Conservation (phyloP, 495 filamentous ascomycete species). For the Symbiotaphrina buchneri region DNA sequence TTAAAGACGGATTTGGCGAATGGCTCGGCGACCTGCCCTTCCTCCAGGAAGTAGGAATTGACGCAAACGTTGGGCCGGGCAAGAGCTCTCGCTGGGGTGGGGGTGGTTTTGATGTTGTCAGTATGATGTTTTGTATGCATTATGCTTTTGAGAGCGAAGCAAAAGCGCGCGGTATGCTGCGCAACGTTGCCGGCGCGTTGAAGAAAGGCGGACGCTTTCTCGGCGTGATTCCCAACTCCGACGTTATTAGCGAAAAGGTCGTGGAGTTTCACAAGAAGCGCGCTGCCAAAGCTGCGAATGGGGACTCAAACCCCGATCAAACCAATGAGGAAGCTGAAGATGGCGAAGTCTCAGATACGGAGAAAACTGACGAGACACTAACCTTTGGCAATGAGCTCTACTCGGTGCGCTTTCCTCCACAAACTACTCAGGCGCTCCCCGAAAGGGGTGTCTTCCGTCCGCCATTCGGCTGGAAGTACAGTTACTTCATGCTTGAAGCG, state of each 20-base stretch:
- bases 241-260: conserved; percentile 51
- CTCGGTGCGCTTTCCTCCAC: conserved; percentile 61
- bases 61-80: conserved; percentile 38
- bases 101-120: conserved; percentile 85
- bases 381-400: conserved; percentile 92
- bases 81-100: conserved; percentile 37
- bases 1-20: conserved; percentile 77
- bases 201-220: conserved; percentile 90
- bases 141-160: conserved; percentile 88
- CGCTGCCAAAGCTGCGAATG: conserved; percentile 13
- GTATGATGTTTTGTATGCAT: conserved; percentile 99
- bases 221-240: conserved; percentile 81
- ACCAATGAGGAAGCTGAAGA: conserved; percentile 8
- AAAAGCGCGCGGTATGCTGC: conserved; percentile 77
- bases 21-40: conserved; percentile 56
- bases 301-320: conserved; percentile 6
- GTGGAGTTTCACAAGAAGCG: conserved; percentile 30
- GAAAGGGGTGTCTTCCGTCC: conserved; percentile 72
- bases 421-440: too few species aligned
- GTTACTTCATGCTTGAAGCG: conserved; percentile 83
- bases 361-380: conserved; percentile 28
- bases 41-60: conserved; percentile 66
- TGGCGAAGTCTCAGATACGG: conserved; percentile 19
- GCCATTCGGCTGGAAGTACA: conserved; percentile 94
- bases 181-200: conserved; percentile 70